These are phyloP conservation scores for Teunomyces funiuensis DNA, from an alignment of 805 yeast species.

Conservation along the genomic window DNA sequence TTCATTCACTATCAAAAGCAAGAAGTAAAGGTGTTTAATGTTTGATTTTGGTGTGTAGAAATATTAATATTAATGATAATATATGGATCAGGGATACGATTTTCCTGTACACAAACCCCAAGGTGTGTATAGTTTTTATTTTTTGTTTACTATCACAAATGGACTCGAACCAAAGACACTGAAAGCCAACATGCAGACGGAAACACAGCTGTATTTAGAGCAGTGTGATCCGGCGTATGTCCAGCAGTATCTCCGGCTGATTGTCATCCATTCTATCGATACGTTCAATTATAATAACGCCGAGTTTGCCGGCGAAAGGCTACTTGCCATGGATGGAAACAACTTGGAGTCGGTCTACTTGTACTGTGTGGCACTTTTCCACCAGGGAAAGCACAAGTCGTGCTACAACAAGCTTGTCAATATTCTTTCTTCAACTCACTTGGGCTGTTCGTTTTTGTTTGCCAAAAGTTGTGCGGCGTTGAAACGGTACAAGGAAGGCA, in stretches of 20 bases:
- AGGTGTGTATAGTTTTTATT: neutral
- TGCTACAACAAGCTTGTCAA: constrained; percentile 50
- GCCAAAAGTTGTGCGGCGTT: constrained; percentile 65
- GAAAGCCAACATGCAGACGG: neutral
- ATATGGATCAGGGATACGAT: neutral
- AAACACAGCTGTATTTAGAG: constrained; percentile 4
- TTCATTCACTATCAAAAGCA: constrained; percentile 36
- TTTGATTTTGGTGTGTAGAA: neutral
- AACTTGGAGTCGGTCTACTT: constrained; percentile 64
- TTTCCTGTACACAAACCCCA: neutral
- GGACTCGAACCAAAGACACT: neutral
- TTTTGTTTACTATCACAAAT: neutral
- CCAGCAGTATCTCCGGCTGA: constrained; percentile 50
- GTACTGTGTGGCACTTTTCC: constrained; percentile 65
- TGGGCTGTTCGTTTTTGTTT: constrained; percentile 75
- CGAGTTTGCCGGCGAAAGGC: constrained; percentile 80
- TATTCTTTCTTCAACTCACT: constrained; percentile 45
- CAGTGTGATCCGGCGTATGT: constrained; percentile 18
- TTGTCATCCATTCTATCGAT: constrained; percentile 70
- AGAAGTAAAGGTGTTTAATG: constrained; percentile 18
- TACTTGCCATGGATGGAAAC: constrained; percentile 60
- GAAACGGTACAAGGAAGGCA: constrained; percentile 60
- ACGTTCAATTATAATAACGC: constrained; percentile 72
- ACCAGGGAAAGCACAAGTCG: constrained; percentile 57
- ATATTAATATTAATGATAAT: neutral